phyloP scores from a whole-genome alignment of 2,329 filamentous ascomycete species.

The Plectosphaerella plurivora region DNA sequence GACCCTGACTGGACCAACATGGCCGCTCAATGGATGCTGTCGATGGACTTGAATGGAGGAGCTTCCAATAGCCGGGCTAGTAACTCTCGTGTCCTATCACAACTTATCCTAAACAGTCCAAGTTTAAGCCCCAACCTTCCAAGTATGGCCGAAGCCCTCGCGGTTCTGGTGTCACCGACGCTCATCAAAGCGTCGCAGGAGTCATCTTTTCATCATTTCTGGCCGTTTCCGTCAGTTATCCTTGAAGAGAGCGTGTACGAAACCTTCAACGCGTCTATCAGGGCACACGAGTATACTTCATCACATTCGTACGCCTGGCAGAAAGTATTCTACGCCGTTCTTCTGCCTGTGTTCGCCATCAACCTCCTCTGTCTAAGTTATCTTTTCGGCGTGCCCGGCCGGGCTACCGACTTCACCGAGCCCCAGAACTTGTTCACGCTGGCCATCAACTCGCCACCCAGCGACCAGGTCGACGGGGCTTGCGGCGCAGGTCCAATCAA shows the following conservation, averaged over 20 bases:
- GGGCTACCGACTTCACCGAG: slow-evolving; percentile 76
- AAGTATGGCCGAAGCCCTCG: slow-evolving; percentile 68
- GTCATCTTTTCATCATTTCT: slow-evolving; percentile 57
- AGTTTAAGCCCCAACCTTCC: slow-evolving; percentile 49
- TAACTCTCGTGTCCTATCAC: slow-evolving; percentile 53
- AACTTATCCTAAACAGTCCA: slow-evolving; percentile 40
- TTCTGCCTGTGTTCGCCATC: slow-evolving; percentile 61
- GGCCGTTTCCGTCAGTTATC: slow-evolving; percentile 35
- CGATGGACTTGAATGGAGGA: slow-evolving; percentile 54
- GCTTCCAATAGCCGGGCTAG: slow-evolving; percentile 50
- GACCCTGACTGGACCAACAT: slow-evolving; percentile 51
- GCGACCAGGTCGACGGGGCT: slow-evolving; percentile 28
- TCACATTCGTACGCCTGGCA: slow-evolving; percentile 59
- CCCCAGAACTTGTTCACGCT: slow-evolving; percentile 71
- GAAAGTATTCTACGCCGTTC: slow-evolving; percentile 61
- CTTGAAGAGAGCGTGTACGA: slow-evolving; percentile 45
- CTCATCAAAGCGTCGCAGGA: slow-evolving; percentile 55
- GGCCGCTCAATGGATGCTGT: slow-evolving; percentile 46
- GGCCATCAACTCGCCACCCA: slow-evolving; percentile 56
- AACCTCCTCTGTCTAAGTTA: slow-evolving; percentile 64
- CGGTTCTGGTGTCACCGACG: slow-evolving; percentile 64
- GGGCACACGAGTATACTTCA: slow-evolving; percentile 66
- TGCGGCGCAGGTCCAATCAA: slow-evolving; percentile 31
- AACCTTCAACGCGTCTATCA: slow-evolving; percentile 59
- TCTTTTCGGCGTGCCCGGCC: slow-evolving; percentile 46